phyloP scores from a whole-genome alignment of 2,329 filamentous ascomycete genomes.

The Stachybotrys echinatus region DNA sequence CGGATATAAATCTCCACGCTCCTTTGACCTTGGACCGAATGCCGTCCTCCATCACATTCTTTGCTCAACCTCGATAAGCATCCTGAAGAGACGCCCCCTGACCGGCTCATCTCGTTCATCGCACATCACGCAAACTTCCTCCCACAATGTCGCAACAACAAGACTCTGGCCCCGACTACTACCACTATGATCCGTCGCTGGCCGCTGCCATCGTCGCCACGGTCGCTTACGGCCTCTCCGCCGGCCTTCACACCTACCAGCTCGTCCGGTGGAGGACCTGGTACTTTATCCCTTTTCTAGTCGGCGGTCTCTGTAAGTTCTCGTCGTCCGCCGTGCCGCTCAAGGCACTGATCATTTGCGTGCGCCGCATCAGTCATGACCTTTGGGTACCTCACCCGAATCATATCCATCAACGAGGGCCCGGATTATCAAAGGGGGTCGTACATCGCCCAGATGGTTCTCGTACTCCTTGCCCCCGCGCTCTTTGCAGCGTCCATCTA shows the following conservation, averaged over 20 bases:
- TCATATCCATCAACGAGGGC: not conserved
- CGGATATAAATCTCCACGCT: no score
- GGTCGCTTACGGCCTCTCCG: conserved; percentile 27
- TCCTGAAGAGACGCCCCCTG: no score
- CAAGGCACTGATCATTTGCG: no score
- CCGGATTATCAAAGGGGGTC: conserved; percentile 11
- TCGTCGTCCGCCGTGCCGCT: not conserved
- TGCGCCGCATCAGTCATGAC: not conserved
- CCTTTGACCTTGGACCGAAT: no score
- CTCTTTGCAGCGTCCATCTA: conserved; percentile 36
- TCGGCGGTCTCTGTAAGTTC: conserved; percentile 41
- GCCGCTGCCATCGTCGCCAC: conserved; percentile 33
- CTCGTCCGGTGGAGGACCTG: conserved; percentile 33
- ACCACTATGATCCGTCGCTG: conserved; percentile 33
- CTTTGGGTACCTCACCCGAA: not conserved
- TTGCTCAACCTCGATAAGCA: no score
- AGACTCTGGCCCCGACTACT: not conserved
- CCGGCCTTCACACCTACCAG: conserved; percentile 29
- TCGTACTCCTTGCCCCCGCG: conserved; percentile 27
- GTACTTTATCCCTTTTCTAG: conserved; percentile 43
- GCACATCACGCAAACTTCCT: not conserved
- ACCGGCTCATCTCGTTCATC: not conserved
- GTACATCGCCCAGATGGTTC: conserved; percentile 29
- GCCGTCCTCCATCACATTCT: no score
- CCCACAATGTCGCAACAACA: not conserved